A percentile compares a stretch with the other conserved stretches of the same genome.
phyloP scores from a whole-genome alignment of 1,284 basidiomycete species.

The Sphagnurus paluster region DNA sequence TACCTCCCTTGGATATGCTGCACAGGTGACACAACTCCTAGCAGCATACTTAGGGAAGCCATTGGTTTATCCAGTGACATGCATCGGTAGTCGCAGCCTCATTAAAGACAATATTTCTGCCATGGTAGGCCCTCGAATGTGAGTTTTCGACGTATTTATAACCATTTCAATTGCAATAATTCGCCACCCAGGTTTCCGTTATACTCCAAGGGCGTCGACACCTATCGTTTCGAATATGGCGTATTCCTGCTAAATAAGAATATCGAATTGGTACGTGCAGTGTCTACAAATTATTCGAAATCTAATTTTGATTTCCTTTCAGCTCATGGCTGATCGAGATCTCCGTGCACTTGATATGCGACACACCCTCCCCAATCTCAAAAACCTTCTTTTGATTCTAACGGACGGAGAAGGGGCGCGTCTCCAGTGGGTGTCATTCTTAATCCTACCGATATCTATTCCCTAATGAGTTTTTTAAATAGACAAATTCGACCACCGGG shows the following conservation, averaged over 20 bases:
- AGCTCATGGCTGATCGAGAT: slow-evolving; percentile 91
- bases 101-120: slow-evolving; percentile 90
- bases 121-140: slow-evolving; percentile 93
- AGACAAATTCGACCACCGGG: slow-evolving; percentile 24
- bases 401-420: slow-evolving; percentile 61
- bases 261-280: slow-evolving; percentile 80
- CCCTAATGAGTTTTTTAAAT: slow-evolving; percentile 1
- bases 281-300: slow-evolving; percentile 3
- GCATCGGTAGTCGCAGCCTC: slow-evolving; percentile 83
- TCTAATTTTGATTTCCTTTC: slow-evolving; percentile 12
- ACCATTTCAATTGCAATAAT: background rate
- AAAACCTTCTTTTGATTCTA: slow-evolving; percentile 88
- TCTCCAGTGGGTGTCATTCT: slow-evolving; percentile 41
- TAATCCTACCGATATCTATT: slow-evolving; percentile 1
- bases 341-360: slow-evolving; percentile 89
- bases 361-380: slow-evolving; percentile 95
- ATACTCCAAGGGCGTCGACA: slow-evolving; percentile 92
- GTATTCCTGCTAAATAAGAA: slow-evolving; percentile 98
- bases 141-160: slow-evolving; percentile 29
- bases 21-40: slow-evolving; percentile 80
- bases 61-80: slow-evolving; percentile 89
- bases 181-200: slow-evolving; percentile 77
- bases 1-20: slow-evolving; percentile 85
- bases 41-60: slow-evolving; percentile 76
- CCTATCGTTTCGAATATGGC: slow-evolving; percentile 96